Conservation (phyloP, 768 basidiomycete species). For the Trametes villosa region DNA sequence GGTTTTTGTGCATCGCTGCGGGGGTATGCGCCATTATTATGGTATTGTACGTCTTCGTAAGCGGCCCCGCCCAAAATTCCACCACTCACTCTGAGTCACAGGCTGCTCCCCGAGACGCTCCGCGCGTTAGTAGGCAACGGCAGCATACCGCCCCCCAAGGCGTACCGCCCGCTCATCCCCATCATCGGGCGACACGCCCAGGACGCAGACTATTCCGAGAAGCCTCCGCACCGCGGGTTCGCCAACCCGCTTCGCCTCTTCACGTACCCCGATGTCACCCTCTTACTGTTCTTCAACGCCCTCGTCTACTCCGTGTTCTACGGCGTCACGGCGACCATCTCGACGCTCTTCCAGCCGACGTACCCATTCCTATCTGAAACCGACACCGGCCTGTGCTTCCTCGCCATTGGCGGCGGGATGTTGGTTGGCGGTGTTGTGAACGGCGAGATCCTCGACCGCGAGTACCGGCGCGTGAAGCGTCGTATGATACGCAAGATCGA, state of each 20-base stretch:
- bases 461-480: constrained; percentile 54
- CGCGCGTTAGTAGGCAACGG: constrained; percentile 49
- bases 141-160: constrained; percentile 38
- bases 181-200: constrained; percentile 28
- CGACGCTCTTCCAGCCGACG: constrained; percentile 57
- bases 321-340: constrained; percentile 61
- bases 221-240: constrained; percentile 41
- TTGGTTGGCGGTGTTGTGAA: constrained; percentile 58
- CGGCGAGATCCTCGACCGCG: constrained; percentile 68
- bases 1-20: constrained; percentile 44
- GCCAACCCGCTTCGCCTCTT: constrained; percentile 62
- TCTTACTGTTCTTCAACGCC: constrained; percentile 58
- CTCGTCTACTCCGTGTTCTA: constrained; percentile 61
- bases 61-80: not conserved
- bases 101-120: constrained; percentile 54
- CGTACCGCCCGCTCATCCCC: constrained; percentile 40
- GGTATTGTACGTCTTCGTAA: constrained; percentile 34
- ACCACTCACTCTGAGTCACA: constrained; percentile 13
- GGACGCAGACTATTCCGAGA: constrained; percentile 8
- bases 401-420: constrained; percentile 77
- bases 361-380: constrained; percentile 68
- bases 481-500: constrained; percentile 23
- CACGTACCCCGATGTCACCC: constrained; percentile 56
- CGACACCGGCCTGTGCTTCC: constrained; percentile 75
- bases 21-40: constrained; percentile 41